Evolutionary conservation across 2,329 filamentous ascomycete species (phyloP).

Genomic region (Alternaria triticimaculans): DNA sequence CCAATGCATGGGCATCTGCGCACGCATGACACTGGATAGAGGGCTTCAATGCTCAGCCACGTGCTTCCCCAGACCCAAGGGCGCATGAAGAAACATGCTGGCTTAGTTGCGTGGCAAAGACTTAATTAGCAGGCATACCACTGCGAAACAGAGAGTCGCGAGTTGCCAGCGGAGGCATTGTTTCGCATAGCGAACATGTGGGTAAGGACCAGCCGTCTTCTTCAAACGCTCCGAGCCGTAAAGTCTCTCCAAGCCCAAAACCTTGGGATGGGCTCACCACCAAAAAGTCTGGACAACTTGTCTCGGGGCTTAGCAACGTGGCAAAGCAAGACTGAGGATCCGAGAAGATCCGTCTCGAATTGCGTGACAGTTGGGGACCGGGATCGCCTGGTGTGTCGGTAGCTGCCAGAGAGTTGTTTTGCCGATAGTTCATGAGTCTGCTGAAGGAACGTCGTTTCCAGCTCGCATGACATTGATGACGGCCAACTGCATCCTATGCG

Average conservation of each 20-base stretch:
- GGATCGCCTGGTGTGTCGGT: slow-evolving; percentile 1
- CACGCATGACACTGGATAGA: not conserved
- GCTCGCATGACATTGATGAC: slow-evolving; percentile 10
- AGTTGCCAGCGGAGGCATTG: slow-evolving; percentile 8
- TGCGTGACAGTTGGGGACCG: not conserved
- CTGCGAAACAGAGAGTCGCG: not conserved
- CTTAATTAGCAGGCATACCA: not conserved
- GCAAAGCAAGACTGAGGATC: not conserved
- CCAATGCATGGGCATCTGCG: not conserved
- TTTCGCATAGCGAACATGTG: slow-evolving; percentile 17
- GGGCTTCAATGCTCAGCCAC: not conserved
- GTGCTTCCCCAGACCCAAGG: slow-evolving; percentile 1
- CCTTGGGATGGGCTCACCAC: not conserved
- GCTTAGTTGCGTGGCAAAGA: not conserved
- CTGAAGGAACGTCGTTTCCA: slow-evolving; percentile 7
- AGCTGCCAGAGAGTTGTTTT: slow-evolving; percentile 9
- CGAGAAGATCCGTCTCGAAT: not conserved
- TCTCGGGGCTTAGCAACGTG: not conserved
- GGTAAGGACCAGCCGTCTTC: slow-evolving; percentile 9
- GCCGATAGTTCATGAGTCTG: not conserved
- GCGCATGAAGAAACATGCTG: slow-evolving; percentile 18
- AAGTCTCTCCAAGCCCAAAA: not conserved
- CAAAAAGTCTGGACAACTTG: not conserved
- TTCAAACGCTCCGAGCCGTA: not conserved
- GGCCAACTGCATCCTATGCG: slow-evolving; percentile 5